Base-by-base conservation (phyloP, 2,329 filamentous ascomycete genomes). In the Clonostachys rosea region DNA sequence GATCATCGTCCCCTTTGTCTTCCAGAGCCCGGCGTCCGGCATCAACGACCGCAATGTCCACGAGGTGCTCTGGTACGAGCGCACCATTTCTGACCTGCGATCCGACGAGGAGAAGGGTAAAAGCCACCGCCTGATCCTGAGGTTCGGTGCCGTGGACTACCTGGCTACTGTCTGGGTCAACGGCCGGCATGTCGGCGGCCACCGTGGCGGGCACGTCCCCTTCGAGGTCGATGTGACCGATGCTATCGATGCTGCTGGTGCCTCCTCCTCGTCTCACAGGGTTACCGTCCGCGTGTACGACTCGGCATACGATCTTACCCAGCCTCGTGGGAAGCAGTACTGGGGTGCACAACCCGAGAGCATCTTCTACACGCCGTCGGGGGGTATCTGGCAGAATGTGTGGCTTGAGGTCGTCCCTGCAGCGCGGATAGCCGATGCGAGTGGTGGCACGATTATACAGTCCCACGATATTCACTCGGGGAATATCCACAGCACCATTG, bases 271-370 rank as follows among this genome's bases (percentile, higher is more conserved):
- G 12, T 53, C 59, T 3, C 55, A 70, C 10, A 65, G 71, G 2
- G 56, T 87, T 5, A 80, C 77, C 0, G 46, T 86, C 5, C 71
- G 83, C 4, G 78, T 85, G 0, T 76, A 75, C 37, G 83, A 87
- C 60, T 86, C 83, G 1, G 78, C 83, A 0, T 78, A 76, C 49
- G 83, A 87, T 50, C 64, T 86, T 8, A 75, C 77, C 0, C 83
- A 87, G 59, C 84, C 81, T 2, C 71, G 84, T 34, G 84, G 84
- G 0, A 87, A 87, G 60, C 84, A 87, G 61, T 83, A 83, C 56
- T 84, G 80, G 80, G 74, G 70, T 5, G 75, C 77, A 2, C 70
- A 80, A 59, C 78, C 80, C 0, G 79, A 84, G 58, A 78, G 74
- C 45, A 81, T 81, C 54, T 81, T 80, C 55, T 81, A 81, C 55